phyloP scores from a whole-genome alignment of 2,329 filamentous ascomycete genomes.

The Scedosporium apiospermum region DNA sequence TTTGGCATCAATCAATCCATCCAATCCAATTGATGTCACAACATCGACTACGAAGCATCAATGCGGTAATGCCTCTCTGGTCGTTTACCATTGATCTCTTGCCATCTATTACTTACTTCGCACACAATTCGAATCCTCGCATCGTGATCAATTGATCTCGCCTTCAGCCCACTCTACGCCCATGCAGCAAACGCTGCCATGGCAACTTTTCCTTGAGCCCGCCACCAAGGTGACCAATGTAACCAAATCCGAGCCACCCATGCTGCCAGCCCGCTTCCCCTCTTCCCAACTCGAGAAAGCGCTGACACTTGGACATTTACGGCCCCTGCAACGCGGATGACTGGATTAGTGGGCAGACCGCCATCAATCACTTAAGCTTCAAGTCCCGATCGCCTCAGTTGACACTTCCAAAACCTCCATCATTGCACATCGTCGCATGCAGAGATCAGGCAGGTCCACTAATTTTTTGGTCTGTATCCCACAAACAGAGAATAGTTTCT shows the following conservation, averaged over 20 bases:
- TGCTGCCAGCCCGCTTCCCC: background rate
- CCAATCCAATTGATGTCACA: no score
- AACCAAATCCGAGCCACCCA: background rate
- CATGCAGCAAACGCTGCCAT: background rate
- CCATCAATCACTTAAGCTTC: background rate
- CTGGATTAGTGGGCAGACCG: background rate
- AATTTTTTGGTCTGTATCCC: background rate
- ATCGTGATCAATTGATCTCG: background rate
- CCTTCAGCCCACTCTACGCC: background rate
- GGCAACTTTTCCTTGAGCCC: slow-evolving; percentile 1
- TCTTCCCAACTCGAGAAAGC: background rate
- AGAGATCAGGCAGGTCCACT: background rate
- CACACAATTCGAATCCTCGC: background rate
- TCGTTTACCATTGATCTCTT: no score
- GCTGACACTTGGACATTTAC: background rate
- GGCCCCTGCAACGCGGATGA: background rate
- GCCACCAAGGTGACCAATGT: background rate
- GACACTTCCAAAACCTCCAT: background rate
- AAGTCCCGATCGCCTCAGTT: background rate
- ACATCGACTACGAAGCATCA: no score
- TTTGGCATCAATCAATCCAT: no score
- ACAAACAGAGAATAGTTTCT: background rate
- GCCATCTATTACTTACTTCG: no score
- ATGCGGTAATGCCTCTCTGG: no score
- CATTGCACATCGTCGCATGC: background rate